Evolutionary conservation across 495 filamentous ascomycete genomes (phyloP).

Genomic region (Penicillium paradoxum): DNA sequence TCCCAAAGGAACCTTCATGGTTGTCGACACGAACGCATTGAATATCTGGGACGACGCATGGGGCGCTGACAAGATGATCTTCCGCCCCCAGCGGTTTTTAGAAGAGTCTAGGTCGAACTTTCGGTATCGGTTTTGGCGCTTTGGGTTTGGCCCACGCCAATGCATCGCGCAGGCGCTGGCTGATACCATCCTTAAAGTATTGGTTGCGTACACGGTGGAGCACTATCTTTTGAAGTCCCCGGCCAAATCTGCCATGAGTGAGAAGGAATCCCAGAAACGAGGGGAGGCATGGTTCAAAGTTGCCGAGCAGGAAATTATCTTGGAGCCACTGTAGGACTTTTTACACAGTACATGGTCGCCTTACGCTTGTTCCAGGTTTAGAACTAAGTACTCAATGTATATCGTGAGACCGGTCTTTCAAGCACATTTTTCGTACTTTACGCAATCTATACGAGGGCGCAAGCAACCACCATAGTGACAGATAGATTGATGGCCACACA

Average conservation of each 20-base stretch:
- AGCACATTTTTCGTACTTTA: too few species aligned
- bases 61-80: slow-evolving; percentile 22
- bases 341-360: neutral
- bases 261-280: neutral
- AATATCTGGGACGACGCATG: slow-evolving; percentile 35
- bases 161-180: slow-evolving; percentile 28
- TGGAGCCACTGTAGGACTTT: neutral
- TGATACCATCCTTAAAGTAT: slow-evolving; percentile 11
- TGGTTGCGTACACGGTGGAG: neutral
- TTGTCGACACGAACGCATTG: slow-evolving; percentile 37
- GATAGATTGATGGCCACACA: too few species aligned
- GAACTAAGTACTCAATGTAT: neutral
- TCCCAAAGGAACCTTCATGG: slow-evolving; percentile 25
- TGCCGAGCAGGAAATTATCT: neutral
- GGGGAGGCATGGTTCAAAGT: neutral
- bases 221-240: neutral
- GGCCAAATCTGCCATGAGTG: neutral
- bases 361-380: neutral
- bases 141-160: slow-evolving; percentile 31
- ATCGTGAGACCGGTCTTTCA: too few species aligned
- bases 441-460: too few species aligned
- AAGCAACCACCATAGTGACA: too few species aligned
- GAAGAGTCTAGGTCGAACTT: slow-evolving; percentile 3
- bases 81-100: slow-evolving; percentile 24
- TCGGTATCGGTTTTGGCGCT: slow-evolving; percentile 28